Conservation (phyloP, 2,329 filamentous ascomycete species). For the Colletotrichum eremochloae region DNA sequence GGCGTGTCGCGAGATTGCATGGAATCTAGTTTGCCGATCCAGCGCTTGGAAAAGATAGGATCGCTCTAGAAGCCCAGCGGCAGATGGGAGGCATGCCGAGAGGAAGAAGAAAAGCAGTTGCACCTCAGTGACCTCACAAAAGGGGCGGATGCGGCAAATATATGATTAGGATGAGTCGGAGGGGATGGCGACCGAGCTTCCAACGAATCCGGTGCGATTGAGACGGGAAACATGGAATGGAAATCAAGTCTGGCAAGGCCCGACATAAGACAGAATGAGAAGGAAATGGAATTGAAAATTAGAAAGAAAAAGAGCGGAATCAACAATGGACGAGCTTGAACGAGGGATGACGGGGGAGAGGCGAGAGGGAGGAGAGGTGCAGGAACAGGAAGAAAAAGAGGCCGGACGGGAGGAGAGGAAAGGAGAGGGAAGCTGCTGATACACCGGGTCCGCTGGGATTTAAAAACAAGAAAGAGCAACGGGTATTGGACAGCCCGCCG, state of each 20-base stretch:
- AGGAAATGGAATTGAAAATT: not conserved
- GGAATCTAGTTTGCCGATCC: not conserved
- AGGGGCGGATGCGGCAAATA: not conserved
- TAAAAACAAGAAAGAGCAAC: not conserved
- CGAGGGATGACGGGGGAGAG: not conserved
- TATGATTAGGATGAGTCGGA: not conserved
- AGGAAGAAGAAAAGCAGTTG: too few species aligned
- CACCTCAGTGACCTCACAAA: not conserved
- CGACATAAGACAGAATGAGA: too few species aligned
- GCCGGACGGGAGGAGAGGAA: too few species aligned
- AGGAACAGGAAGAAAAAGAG: not conserved
- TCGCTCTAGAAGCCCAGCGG: too few species aligned
- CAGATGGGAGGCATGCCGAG: not conserved
- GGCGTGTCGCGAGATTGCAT: not conserved
- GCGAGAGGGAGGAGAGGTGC: too few species aligned
- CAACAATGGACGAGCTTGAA: not conserved
- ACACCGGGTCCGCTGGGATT: not conserved
- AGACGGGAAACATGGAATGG: not conserved
- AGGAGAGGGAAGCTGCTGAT: not conserved
- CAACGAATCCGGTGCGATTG: too few species aligned
- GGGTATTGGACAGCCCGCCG: not conserved
- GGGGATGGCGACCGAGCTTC: not conserved
- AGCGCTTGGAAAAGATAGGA: not conserved
- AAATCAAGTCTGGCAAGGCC: too few species aligned
- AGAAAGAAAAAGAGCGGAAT: not conserved